phyloP scores from a whole-genome alignment of 2,329 filamentous ascomycete species.

The Neoscytalidium dimidiatum region DNA sequence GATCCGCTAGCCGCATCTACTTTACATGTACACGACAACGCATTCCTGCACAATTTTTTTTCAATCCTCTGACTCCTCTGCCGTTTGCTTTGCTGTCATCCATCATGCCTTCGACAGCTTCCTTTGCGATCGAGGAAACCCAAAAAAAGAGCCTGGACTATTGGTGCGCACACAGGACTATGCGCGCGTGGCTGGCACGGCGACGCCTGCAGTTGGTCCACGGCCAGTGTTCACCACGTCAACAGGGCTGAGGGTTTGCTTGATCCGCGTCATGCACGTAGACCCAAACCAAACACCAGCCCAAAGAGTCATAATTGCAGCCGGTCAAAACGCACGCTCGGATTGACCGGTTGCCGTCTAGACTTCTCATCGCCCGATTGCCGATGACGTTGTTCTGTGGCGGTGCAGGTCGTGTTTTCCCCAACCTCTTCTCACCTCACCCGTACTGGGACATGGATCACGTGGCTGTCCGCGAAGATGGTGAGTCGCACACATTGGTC shows the following conservation, averaged over 20 bases:
- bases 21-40: constrained; percentile 2
- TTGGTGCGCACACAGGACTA: not conserved
- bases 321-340: constrained; percentile 4
- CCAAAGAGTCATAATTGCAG: constrained; percentile 14
- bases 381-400: constrained; percentile 12
- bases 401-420: constrained; percentile 5
- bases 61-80: not conserved
- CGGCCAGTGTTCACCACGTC: not conserved
- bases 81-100: constrained; percentile 5
- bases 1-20: constrained; percentile 8
- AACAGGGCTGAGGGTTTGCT: constrained; percentile 6
- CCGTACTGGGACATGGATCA: not conserved
- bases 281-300: constrained; percentile 7
- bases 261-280: constrained; percentile 10
- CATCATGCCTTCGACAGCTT: not conserved
- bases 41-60: constrained; percentile 8
- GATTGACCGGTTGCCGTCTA: constrained; percentile 13
- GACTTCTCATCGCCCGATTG: not conserved
- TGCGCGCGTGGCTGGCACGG: constrained; percentile 5
- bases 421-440: not conserved
- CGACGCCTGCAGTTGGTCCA: constrained; percentile 2
- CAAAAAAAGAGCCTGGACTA: not conserved
- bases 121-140: not conserved
- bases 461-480: not conserved
- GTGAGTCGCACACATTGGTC: constrained; percentile 10